Evolutionary conservation across 768 basidiomycete species (phyloP), one percentile per base, ranked within the genome.

Genomic region (Hemileccinum rubropunctum): DNA sequence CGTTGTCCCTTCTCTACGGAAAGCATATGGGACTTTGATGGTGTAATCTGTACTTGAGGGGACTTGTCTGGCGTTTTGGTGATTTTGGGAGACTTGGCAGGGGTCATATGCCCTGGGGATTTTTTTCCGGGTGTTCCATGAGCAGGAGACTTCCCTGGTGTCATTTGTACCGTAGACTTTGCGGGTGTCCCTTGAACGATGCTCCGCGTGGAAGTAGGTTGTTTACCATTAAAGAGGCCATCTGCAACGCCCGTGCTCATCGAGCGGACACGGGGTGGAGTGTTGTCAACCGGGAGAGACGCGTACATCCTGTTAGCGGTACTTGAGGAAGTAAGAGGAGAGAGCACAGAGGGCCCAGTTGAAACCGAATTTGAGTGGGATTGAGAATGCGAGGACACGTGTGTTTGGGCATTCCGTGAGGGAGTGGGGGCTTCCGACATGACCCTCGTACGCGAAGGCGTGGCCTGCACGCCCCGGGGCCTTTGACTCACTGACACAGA

Each of bases 401-500:
- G 63, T 42, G 51, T 44, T 41, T 47, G 52, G 57, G 61, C 66
- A 8, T 38, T 64, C 57, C 43, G 64, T 27, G 51, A 66, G 20
- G 48, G 59, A 55, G 61, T 57, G 57, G 52, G 33, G 67, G 70
- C 26, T 72, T 74, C 72, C 9, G 79, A 81, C 53, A 70, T 63
- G 48, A 81, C 72, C 32, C 77, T 71, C 46, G 72, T 60, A 45
- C 71, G 72, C 51, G 71, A 65, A 20, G 70, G 68, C 67, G 69
- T 62, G 51, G 65, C 70, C 41, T 63, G 61, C 46, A 71, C 61
- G 37, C 58, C 53, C 21, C 48, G 47, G 35, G 47, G 42, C 42
- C 51, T 48, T 40, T 51, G 58, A 32, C 46, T 62, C 20, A 37
- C 30, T 45, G 62, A 53, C 20, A 58, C 47, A 15, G 62, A 51